Percentiles rank a stretch among this genome's conserved stretches.
These are phyloP conservation scores for Turnera subulata DNA, from an alignment of 345 rosid species.

Conservation along the genomic window DNA sequence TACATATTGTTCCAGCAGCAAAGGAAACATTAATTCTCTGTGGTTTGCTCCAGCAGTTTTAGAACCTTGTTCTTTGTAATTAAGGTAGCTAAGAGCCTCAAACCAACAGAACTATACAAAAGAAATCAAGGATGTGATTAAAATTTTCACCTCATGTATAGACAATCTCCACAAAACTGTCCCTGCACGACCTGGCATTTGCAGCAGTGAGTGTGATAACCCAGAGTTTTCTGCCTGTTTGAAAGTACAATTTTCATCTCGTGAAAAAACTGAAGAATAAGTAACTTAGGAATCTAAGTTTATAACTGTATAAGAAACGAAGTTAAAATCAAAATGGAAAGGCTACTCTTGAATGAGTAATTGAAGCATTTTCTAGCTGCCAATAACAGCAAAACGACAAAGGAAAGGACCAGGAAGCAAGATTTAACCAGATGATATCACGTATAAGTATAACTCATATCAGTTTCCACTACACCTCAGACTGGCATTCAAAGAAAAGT, in stretches of 20 bases:
- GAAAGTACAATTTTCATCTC: constrained; percentile 9
- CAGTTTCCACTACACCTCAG: no score
- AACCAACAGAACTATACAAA: constrained; percentile 2
- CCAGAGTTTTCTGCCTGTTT: constrained; percentile 92
- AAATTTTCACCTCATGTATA: constrained; percentile 67
- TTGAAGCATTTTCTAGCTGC: background rate
- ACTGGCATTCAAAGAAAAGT: no score
- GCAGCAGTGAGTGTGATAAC: constrained; percentile 69
- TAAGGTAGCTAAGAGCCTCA: background rate
- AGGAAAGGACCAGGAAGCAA: background rate
- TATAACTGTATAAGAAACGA: no score
- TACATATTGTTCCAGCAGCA: background rate
- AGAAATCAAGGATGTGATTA: constrained; percentile 2
- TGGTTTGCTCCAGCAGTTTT: background rate
- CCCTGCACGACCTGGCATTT: constrained; percentile 61
- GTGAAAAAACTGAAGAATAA: no score
- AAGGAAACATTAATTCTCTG: background rate
- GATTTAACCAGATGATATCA: background rate
- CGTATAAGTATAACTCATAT: background rate
- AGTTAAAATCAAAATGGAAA: no score
- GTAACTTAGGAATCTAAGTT: no score
- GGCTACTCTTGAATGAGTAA: no score
- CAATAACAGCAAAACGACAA: no score
- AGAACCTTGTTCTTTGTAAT: background rate
- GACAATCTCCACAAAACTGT: constrained; percentile 94